Evolutionary conservation across 2,329 filamentous ascomycete genomes (phyloP), one percentile per base, ranked within the genome.

Genomic region (Aspergillus versicolor): DNA sequence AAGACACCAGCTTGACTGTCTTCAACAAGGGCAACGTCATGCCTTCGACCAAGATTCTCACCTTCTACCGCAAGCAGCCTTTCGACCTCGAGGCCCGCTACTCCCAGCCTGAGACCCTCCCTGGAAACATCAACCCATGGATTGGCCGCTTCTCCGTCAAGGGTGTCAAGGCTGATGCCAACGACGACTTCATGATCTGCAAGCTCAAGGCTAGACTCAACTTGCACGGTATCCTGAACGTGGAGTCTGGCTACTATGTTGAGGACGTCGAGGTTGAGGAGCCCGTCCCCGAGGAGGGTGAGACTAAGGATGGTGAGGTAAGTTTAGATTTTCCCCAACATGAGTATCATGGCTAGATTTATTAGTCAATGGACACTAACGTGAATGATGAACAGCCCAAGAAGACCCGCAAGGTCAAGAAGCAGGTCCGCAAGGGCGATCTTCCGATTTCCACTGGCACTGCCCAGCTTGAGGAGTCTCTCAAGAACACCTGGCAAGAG

Each of bases 141-240:
- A 97, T 99, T 66, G 94, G 94, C 56, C 88, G 91, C 63, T 99
- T 99, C 82, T 96, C 92, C 42, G 92, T 99, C 75, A 99, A 99
- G 85, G 90, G 90, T 45, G 93, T 99, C 72, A 92, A 97, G 84
- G 89, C 91, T 41, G 91, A 96, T 72, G 85, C 88, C 65, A 92
- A 94, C 74, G 91, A 95, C 59, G 94, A 97, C 74, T 99, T 97
- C 77, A 97, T 99, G 93, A 95, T 97, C 71, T 99, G 94, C 88
- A 99, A 99, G 82, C 88, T 99, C 61, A 97, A 97, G 85, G 93
- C 94, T 47, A 88, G 94, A 63, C 85, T 99, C 56, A 99, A 99
- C 80, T 85, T 97, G 63, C 92, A 97, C 80, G 94, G 94, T 75
- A 86, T 99, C 58, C 82, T 99, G 65, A 97, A 97, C 73, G 89